Conservation (phyloP, 2,329 filamentous ascomycete species). For the Talaromyces sp. region DNA sequence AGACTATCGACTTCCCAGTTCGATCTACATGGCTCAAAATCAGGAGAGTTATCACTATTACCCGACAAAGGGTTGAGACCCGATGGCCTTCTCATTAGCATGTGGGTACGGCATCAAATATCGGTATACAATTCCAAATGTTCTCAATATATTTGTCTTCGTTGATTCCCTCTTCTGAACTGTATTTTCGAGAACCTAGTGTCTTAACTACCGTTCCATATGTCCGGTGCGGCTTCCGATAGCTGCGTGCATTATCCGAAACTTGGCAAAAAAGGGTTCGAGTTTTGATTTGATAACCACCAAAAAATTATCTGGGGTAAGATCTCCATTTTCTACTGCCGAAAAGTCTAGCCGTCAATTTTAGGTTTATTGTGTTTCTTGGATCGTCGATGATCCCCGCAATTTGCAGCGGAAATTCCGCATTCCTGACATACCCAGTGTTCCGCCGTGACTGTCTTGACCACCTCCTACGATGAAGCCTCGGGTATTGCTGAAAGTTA, state of each 20-base stretch:
- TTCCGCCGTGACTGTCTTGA: neutral
- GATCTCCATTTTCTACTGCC: neutral
- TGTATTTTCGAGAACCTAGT: neutral
- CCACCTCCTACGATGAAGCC: neutral
- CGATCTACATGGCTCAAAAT: neutral
- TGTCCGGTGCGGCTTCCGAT: neutral
- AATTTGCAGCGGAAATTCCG: neutral
- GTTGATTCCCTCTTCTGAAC: neutral
- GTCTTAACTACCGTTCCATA: neutral
- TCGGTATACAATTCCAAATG: neutral
- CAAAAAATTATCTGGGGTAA: neutral
- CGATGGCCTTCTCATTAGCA: neutral
- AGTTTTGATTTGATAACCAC: neutral
- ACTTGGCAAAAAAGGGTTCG: neutral
- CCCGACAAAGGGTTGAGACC: neutral
- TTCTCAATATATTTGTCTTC: neutral
- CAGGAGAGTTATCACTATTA: neutral
- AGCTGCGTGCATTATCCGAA: neutral
- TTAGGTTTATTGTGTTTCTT: neutral
- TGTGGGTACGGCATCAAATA: neutral
- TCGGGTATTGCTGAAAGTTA: too few relatives aligned
- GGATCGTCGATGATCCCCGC: neutral
- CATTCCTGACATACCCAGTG: neutral
- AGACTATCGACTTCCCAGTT: neutral
- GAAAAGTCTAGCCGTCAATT: neutral